A percentile compares a stretch with the other conserved stretches of the same genome.
These are phyloP conservation scores for Bacterosira constricta DNA, from an alignment of 108 stramenopile genomes.

Conservation along the genomic window DNA sequence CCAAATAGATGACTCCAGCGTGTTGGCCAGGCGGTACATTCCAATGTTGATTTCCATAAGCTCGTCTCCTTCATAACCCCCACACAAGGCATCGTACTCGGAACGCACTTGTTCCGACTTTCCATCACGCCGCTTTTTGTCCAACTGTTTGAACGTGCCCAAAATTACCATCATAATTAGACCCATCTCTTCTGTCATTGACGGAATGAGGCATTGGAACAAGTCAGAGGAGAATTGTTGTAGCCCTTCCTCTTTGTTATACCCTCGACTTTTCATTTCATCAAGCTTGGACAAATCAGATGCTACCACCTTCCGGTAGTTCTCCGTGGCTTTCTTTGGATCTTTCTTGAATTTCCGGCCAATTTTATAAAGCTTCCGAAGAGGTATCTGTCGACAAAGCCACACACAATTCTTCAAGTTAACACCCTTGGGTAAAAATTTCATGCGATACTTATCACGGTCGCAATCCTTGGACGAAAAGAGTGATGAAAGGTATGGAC, in stretches of 20 bases:
- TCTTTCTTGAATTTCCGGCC: conserved; percentile 5
- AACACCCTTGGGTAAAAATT: conserved; percentile 13
- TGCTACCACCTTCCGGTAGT: conserved; percentile 7
- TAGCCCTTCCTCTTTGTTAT: conserved; percentile 7
- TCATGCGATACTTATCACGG: conserved; percentile 18
- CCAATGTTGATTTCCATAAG: conserved; percentile 35
- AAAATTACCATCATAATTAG: conserved; percentile 7
- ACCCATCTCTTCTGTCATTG: conserved; percentile 13
- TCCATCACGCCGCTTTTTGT: conserved; percentile 16
- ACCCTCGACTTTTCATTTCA: conserved; percentile 12
- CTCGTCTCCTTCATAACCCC: conserved; percentile 34
- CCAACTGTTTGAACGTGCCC: conserved; percentile 6
- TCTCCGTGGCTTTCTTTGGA: conserved; percentile 19
- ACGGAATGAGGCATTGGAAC: background rate
- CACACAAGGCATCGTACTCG: conserved; percentile 37
- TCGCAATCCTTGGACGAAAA: conserved; percentile 26
- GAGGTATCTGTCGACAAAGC: conserved; percentile 11
- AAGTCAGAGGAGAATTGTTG: conserved; percentile 3
- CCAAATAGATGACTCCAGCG: conserved; percentile 19
- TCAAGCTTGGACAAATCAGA: conserved; percentile 19
- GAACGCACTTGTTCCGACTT: conserved; percentile 5
- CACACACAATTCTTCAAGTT: conserved; percentile 3
- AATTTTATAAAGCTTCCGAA: conserved; percentile 9
- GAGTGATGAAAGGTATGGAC: conserved; percentile 22
- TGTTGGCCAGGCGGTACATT: conserved; percentile 22